Percentiles rank a stretch among this genome's conserved stretches.
phyloP scores from a whole-genome alignment of 345 rosid genomes.

The Eucalyptus guilfoylei region DNA sequence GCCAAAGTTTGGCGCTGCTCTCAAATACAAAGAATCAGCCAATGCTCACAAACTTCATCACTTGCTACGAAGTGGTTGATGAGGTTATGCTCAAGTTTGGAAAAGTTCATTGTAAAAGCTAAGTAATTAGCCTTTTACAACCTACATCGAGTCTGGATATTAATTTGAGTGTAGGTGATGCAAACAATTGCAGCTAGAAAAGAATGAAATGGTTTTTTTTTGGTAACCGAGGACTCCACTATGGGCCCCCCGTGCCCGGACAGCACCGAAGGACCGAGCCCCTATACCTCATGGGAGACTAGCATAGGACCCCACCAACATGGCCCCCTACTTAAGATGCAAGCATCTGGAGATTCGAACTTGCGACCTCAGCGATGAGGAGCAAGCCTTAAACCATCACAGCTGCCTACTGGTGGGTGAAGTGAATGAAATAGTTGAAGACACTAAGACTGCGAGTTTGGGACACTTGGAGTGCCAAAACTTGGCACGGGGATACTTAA shows the following conservation, averaged over 20 bases:
- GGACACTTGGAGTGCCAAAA: too few species aligned
- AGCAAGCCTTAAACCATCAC: too few species aligned
- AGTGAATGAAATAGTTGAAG: background rate
- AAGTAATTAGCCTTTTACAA: background rate
- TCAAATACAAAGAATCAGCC: background rate
- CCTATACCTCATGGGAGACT: too few species aligned
- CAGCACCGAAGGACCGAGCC: too few species aligned
- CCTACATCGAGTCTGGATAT: background rate
- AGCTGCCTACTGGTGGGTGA: background rate
- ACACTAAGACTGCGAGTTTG: too few species aligned
- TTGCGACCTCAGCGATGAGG: too few species aligned
- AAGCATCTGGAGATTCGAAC: too few species aligned
- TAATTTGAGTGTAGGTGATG: background rate
- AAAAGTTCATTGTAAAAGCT: background rate
- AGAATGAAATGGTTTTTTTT: background rate
- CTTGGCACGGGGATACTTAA: too few species aligned
- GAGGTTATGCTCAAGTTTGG: background rate
- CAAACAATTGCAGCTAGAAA: background rate
- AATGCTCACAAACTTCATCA: background rate
- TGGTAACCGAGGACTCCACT: too few species aligned
- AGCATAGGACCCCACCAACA: too few species aligned
- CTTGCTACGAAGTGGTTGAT: background rate
- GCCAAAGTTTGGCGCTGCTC: background rate
- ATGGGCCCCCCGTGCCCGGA: accelerated
- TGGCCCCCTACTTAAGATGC: too few species aligned